phyloP scores from a whole-genome alignment of 2,329 filamentous ascomycete genomes.

The Penicillium sumatraense region DNA sequence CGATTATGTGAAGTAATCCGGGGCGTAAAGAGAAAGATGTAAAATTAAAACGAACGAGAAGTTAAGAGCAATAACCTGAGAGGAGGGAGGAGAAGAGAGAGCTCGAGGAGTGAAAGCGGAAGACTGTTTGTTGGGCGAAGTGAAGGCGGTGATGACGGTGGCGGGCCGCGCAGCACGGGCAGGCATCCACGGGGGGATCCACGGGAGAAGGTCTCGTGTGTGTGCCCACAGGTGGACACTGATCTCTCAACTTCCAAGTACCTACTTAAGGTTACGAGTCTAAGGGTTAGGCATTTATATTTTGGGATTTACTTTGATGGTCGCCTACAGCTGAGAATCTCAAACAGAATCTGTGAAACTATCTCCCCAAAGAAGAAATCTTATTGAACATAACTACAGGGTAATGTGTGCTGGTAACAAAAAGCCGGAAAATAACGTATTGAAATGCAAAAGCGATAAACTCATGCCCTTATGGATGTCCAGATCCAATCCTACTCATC shows the following conservation, averaged over 20 bases:
- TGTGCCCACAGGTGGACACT: background rate
- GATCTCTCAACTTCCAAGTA: too few relatives aligned
- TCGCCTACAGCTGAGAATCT: background rate
- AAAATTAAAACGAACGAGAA: slow-evolving; percentile 11
- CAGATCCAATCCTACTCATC: slow-evolving; percentile 71
- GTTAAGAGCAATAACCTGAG: slow-evolving; percentile 21
- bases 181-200: slow-evolving; percentile 7
- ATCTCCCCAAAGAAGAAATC: slow-evolving; percentile 12
- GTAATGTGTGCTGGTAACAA: slow-evolving; percentile 39
- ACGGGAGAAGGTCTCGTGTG: background rate
- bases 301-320: too few relatives aligned
- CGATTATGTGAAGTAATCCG: slow-evolving; percentile 23
- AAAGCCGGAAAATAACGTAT: slow-evolving; percentile 30
- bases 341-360: slow-evolving; percentile 2
- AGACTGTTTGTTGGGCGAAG: slow-evolving; percentile 29
- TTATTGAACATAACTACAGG: slow-evolving; percentile 38
- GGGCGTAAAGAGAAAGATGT: background rate
- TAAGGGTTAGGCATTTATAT: too few relatives aligned
- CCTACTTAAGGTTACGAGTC: too few relatives aligned
- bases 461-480: background rate
- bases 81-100: slow-evolving; percentile 13
- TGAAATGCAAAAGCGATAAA: slow-evolving; percentile 20
- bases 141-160: slow-evolving; percentile 30
- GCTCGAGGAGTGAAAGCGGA: slow-evolving; percentile 16
- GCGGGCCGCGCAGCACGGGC: slow-evolving; percentile 8